Conservation (phyloP, 2,329 filamentous ascomycete genomes). For the Colletotrichum trifolii region DNA sequence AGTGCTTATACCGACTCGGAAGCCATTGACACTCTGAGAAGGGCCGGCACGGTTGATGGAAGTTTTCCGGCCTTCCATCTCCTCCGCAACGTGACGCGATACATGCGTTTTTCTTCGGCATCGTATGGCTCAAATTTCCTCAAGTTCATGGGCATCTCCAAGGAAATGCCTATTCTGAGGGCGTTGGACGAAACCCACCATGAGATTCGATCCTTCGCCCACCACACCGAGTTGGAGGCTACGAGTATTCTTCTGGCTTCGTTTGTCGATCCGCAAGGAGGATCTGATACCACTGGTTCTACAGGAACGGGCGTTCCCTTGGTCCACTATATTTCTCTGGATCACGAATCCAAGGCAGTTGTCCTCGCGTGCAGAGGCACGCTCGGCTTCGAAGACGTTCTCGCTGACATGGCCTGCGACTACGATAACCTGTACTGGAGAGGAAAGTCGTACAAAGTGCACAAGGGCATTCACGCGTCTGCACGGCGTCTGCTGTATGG, state of each 20-base stretch:
- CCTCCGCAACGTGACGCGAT: constrained; percentile 70
- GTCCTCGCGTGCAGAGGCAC: constrained; percentile 80
- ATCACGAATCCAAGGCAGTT: constrained; percentile 77
- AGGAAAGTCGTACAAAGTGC: constrained; percentile 73
- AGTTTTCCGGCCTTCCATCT: constrained; percentile 70
- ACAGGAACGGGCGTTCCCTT: constrained; percentile 75
- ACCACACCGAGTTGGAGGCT: constrained; percentile 68
- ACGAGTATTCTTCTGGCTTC: constrained; percentile 74
- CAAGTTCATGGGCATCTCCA: constrained; percentile 70
- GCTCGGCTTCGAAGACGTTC: constrained; percentile 77
- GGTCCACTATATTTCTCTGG: constrained; percentile 78
- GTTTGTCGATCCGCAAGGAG: constrained; percentile 76
- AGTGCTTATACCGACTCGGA: constrained; percentile 60
- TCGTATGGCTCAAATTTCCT: constrained; percentile 74
- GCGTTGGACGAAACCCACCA: constrained; percentile 63
- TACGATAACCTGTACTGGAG: constrained; percentile 75
- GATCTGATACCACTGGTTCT: constrained; percentile 71
- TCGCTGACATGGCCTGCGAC: constrained; percentile 80
- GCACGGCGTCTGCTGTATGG: constrained; percentile 75
- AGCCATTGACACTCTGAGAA: constrained; percentile 60
- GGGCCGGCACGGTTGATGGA: constrained; percentile 65
- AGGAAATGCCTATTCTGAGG: constrained; percentile 55
- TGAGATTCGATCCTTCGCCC: constrained; percentile 72
- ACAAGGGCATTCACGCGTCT: constrained; percentile 80
- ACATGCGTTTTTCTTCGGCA: constrained; percentile 74